These are phyloP conservation scores for Coniochaeta hoffmannii DNA, from an alignment of 2,329 filamentous ascomycete genomes.

Conservation along the genomic window DNA sequence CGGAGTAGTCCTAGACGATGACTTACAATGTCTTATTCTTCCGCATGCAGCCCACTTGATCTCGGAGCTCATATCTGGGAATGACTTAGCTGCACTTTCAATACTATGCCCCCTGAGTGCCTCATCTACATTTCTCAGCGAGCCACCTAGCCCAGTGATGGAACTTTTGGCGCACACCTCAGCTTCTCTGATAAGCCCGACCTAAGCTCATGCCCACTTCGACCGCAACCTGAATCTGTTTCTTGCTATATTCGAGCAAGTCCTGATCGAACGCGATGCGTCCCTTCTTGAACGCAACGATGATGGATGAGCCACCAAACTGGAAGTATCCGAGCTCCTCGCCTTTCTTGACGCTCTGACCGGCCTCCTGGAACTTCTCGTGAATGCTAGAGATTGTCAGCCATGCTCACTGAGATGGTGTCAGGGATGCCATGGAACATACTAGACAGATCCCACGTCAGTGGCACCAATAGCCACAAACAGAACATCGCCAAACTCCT, in stretches of 20 bases:
- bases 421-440: conserved; percentile 9
- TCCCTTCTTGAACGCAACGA: conserved; percentile 29
- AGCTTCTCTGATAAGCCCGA: not conserved
- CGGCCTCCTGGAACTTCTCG: conserved; percentile 21
- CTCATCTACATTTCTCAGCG: too few relatives aligned
- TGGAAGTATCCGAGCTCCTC: conserved; percentile 32
- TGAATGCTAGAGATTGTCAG: conserved; percentile 15
- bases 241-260: not conserved
- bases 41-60: too few relatives aligned
- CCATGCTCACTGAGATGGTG: not conserved
- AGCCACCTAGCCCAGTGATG: too few relatives aligned
- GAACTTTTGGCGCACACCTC: too few relatives aligned
- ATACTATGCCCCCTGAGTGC: too few relatives aligned
- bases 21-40: too few relatives aligned
- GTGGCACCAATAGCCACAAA: conserved; percentile 33
- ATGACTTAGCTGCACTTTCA: too few relatives aligned
- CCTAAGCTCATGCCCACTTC: not conserved
- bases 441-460: conserved; percentile 31
- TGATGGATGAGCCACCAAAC: conserved; percentile 31
- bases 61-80: too few relatives aligned
- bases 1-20: too few relatives aligned
- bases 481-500: conserved; percentile 31
- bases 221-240: not conserved
- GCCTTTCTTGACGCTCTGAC: conserved; percentile 26
- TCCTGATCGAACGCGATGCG: conserved; percentile 30